phyloP scores from a whole-genome alignment of 2,329 filamentous ascomycete species.

The Paecilomyces niveus region DNA sequence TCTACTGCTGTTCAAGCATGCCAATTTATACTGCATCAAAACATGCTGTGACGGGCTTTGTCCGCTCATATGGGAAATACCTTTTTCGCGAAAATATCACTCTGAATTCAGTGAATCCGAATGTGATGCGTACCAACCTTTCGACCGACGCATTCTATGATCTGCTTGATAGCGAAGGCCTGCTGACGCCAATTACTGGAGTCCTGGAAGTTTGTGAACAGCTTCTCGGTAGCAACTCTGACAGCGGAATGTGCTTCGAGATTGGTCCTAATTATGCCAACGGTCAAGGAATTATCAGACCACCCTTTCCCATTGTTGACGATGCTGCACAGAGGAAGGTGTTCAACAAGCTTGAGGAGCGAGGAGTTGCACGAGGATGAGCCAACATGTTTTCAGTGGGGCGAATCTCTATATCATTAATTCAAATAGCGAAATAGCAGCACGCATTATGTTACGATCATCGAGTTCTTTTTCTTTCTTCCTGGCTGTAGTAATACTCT shows the following conservation, averaged over 20 bases:
- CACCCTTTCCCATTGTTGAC: no score
- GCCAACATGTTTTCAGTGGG: no score
- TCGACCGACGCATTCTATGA: slow-evolving; percentile 33
- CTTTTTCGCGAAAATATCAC: slow-evolving; percentile 34
- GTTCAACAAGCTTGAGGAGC: no score
- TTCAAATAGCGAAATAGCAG: no score
- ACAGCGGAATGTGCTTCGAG: slow-evolving; percentile 37
- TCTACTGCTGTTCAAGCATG: slow-evolving; percentile 35
- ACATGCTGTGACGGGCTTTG: no score
- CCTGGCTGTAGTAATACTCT: no score
- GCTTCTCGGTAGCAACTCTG: slow-evolving; percentile 24
- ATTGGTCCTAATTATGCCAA: slow-evolving; percentile 25
- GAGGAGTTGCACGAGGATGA: no score
- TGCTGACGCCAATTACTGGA: slow-evolving; percentile 34
- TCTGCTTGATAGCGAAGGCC: slow-evolving; percentile 20
- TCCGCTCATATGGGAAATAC: slow-evolving; percentile 34
- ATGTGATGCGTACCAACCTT: slow-evolving; percentile 35
- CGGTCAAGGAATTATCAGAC: no score
- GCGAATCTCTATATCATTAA: no score
- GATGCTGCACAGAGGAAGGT: no score
- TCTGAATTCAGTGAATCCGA: slow-evolving; percentile 37
- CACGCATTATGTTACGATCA: no score
- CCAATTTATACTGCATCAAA: slow-evolving; percentile 32
- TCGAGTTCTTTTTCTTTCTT: no score
- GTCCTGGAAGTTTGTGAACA: slow-evolving; percentile 35